Percentiles rank a stretch among this genome's conserved stretches.
These are phyloP conservation scores for Aspergillus diversus DNA, from an alignment of 495 filamentous ascomycete genomes.

Conservation along the genomic window DNA sequence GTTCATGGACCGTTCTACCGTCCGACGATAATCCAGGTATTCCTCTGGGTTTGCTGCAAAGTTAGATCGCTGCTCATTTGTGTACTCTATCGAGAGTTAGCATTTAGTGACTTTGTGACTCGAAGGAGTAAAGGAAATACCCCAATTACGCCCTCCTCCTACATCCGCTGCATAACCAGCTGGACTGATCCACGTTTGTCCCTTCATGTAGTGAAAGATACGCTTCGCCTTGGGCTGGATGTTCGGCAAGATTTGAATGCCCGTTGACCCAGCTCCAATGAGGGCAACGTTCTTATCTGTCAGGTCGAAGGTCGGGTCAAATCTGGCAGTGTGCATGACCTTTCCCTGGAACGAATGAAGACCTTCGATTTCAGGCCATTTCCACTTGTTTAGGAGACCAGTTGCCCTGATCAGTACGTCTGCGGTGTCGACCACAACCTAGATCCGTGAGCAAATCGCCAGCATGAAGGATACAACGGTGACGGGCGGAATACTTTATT, in stretches of 20 bases:
- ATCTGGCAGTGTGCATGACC: constrained; percentile 38
- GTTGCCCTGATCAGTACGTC: constrained; percentile 55
- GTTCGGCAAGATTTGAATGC: constrained; percentile 5
- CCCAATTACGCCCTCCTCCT: background rate
- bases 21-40: too few relatives aligned
- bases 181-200: constrained; percentile 1
- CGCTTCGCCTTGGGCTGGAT: background rate
- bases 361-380: constrained; percentile 53
- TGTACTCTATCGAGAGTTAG: too few relatives aligned
- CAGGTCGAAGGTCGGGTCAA: background rate
- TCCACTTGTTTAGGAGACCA: constrained; percentile 53
- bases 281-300: constrained; percentile 5
- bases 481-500: constrained; percentile 36
- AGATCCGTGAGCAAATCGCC: constrained; percentile 6
- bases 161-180: background rate
- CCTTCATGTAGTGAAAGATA: constrained; percentile 8
- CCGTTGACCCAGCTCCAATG: constrained; percentile 10
- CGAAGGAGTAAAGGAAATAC: background rate
- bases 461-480: constrained; percentile 34
- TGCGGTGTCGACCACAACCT: constrained; percentile 38
- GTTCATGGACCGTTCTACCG: too few relatives aligned
- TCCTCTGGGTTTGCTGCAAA: too few relatives aligned
- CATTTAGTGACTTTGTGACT: background rate
- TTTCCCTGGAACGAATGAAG: constrained; percentile 48
- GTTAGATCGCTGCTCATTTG: too few relatives aligned